Evolutionary conservation across 2,329 filamentous ascomycete species (phyloP), one percentile per base, ranked within the genome.

Genomic region (Colletotrichum camelliae): DNA sequence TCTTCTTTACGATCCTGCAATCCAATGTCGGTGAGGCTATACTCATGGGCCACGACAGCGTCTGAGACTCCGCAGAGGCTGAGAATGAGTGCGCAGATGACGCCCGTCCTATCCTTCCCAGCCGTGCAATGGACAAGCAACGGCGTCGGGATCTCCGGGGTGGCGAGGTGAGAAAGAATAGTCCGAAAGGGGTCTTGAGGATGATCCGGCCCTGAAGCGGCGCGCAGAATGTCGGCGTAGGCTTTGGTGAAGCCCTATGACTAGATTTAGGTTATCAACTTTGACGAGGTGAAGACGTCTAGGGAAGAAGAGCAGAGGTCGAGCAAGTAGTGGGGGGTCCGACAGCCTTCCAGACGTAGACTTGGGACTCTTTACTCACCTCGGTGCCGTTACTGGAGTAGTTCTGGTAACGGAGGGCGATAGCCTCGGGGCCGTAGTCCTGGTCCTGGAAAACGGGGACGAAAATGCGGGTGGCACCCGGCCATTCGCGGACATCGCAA

Each of bases 51-150:
- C n/a, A 94, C 88, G 5, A 84, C 81, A 39, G 90, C 86, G 77
- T 92, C 88, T 2, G 87, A 83, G 0, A 94, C 91, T 5, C 92
- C 92, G 10, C 91, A 91, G 33, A 95, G 86, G 31, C 89, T 85
- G 52, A 95, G 86, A 10, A 96, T 81, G 55, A 96, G 79, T 4
- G 93, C 94, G 65, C 91, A 90, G 60, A 95, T 84, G 6, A 96
- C 88, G 3, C 94, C 94, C 0, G 94, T 96, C 58, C 94, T 88
- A 82, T 96, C 94, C 83, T 96, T 96, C 15, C 94, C 94, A 0
- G 93, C 93, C 0, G 93, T 94, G 83, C 94, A 96, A 81, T 96
- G 94, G 9, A 95, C 86, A 8, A 95, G 85, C 12, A 93, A 83
- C 9, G 92, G 91, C 2, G 85, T 77, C 4, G 84, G 79, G 3